phyloP scores from a whole-genome alignment of 768 basidiomycete genomes.

The Phaeolepiota aurea region DNA sequence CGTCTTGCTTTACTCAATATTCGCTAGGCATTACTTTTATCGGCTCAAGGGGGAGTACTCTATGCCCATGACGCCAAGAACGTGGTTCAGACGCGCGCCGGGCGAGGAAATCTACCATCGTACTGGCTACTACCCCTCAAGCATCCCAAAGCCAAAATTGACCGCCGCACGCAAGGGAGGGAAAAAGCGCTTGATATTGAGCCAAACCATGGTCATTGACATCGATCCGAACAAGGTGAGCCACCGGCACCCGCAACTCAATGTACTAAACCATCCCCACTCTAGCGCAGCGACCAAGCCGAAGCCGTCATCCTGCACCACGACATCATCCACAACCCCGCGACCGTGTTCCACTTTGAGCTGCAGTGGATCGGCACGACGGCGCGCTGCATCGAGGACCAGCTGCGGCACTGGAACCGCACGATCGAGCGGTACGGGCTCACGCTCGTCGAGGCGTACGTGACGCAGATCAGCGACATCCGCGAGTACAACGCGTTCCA shows the following conservation, averaged over 20 bases:
- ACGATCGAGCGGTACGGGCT: constrained; percentile 85
- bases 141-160: constrained; percentile 22
- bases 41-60: constrained; percentile 72
- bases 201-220: constrained; percentile 88
- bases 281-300: constrained; percentile 74
- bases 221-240: constrained; percentile 67
- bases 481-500: constrained; percentile 84
- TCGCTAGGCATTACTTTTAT: constrained; percentile 63
- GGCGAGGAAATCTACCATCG: constrained; percentile 30
- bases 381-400: constrained; percentile 84
- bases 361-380: constrained; percentile 96
- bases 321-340: constrained; percentile 92
- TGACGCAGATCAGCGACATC: constrained; percentile 86
- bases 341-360: constrained; percentile 95
- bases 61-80: constrained; percentile 57
- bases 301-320: constrained; percentile 86
- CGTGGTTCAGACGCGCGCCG: constrained; percentile 64
- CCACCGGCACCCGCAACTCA: not conserved
- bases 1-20: not conserved
- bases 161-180: constrained; percentile 31
- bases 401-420: constrained; percentile 72
- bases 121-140: constrained; percentile 25
- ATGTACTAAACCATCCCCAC: not conserved
- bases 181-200: constrained; percentile 63
- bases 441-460: constrained; percentile 88